Base-by-base conservation (phyloP, 371 early-diverging fungal genomes). In the Lichtheimia ornata region DNA sequence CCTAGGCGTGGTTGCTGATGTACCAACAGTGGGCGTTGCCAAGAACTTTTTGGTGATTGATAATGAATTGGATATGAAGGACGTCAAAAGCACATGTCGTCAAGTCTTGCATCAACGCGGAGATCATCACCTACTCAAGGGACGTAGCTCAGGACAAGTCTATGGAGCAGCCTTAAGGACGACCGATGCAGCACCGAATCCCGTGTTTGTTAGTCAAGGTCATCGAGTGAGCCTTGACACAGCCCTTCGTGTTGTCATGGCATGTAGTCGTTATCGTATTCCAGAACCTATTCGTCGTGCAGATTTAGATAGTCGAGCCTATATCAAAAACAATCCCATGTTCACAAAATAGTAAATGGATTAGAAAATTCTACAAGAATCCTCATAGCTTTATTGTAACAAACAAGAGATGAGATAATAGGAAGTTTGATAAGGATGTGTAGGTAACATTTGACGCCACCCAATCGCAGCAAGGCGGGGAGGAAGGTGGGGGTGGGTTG, bases 221-320 rank as follows among this genome's bases (percentile, higher is more conserved):
- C 96, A 97, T 72, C 74, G 84, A 2, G 72, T 96, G 18, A 78
- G 84, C 7, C 64, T 93, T 22, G 77, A 77, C 2, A 88, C 91
- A 0, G 89, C 94, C 0, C 76, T 94, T 12, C 64, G 64, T 0
- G 51, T 96, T 15, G 88, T 88, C 5, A 59, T 86, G 12, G 73
- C 76, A 6, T 85, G 87, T 56, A 90, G 87, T 43, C 66, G 67
- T n/a, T 88, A 75, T 71, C 77, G 95, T 4, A 82, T 95, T 7
- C 95, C 95, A 0, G 97, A 97, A 64, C 97, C 97, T 5, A 91
- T 96, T 52, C 83, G 97, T 9, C 77, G 83, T 30, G 97, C 97
- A 20, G 97, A 97, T 73, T 66, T 79, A 56, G 74, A 72, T 50
- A 81, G 84, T 30, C 65, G 86, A 24, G 63, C 69, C 41, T 80